phyloP scores from a whole-genome alignment of 768 basidiomycete genomes.

The Serendipita sp. region DNA sequence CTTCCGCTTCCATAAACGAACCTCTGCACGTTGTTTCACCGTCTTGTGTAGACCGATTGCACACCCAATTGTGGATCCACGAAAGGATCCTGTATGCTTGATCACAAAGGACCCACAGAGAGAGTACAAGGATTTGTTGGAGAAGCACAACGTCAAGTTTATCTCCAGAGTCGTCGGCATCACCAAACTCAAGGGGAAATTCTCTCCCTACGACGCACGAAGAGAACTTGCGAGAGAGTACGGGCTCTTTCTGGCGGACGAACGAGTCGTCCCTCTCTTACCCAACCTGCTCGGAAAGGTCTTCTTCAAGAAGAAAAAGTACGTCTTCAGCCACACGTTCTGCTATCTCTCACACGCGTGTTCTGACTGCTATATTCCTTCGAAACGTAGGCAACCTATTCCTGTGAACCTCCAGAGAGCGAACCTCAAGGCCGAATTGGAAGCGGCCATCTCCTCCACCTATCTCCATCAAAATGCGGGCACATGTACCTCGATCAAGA shows the following conservation, averaged over 20 bases:
- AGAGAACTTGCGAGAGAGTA: conserved; percentile 75
- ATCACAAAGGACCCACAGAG: conserved; percentile 94
- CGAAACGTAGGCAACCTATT: conserved; percentile 69
- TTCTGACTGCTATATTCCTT: conserved; percentile 10
- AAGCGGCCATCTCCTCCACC: conserved; percentile 82
- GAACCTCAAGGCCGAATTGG: conserved; percentile 83
- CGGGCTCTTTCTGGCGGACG: conserved; percentile 86
- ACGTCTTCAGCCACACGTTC: too few relatives aligned
- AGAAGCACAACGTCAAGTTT: conserved; percentile 65
- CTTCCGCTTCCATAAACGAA: background rate
- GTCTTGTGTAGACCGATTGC: conserved; percentile 42
- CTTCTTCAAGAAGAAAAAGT: conserved; percentile 97
- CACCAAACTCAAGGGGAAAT: conserved; percentile 87
- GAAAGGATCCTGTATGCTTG: conserved; percentile 66
- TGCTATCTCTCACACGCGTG: too few relatives aligned
- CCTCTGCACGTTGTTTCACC: too few relatives aligned
- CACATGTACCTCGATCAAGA: conserved; percentile 74
- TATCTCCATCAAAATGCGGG: conserved; percentile 94
- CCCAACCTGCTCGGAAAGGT: conserved; percentile 76
- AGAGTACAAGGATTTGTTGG: conserved; percentile 88
- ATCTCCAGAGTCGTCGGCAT: conserved; percentile 84
- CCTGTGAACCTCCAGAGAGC: conserved; percentile 81
- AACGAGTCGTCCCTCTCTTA: conserved; percentile 71
- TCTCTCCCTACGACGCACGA: conserved; percentile 69
- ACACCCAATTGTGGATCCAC: conserved; percentile 72